These are phyloP conservation scores for Clavaria fumosa DNA, from an alignment of 768 basidiomycete species.

Conservation along the genomic window DNA sequence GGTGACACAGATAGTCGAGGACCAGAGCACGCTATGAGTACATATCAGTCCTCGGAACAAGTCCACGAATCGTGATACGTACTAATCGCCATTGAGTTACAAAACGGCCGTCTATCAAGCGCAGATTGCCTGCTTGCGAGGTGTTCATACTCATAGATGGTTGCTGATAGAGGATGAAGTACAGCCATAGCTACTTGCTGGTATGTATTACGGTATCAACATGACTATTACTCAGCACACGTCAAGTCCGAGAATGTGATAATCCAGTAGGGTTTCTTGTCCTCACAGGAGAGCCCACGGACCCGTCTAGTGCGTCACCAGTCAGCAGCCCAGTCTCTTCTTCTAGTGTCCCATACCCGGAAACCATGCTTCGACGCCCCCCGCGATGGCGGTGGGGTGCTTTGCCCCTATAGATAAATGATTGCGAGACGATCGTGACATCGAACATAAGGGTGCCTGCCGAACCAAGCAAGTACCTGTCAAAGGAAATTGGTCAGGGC, in stretches of 20 bases:
- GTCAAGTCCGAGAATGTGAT: no score
- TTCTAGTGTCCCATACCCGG: conserved; percentile 21
- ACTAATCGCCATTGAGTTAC: no score
- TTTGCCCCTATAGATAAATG: conserved; percentile 53
- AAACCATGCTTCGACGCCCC: conserved; percentile 18
- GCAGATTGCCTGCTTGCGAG: conserved; percentile 1
- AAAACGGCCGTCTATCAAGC: no score
- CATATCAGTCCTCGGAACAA: neutral
- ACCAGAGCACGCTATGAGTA: conserved; percentile 43
- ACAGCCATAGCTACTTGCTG: neutral
- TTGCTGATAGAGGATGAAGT: neutral
- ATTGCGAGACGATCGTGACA: conserved; percentile 78
- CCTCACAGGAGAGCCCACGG: neutral
- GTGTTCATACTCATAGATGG: neutral
- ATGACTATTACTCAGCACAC: no score
- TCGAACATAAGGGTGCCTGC: conserved; percentile 91
- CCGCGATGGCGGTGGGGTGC: conserved; percentile 14
- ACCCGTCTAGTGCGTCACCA: conserved; percentile 17
- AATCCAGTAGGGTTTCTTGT: no score
- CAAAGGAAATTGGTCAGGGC: conserved; percentile 1
- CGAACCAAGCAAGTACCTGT: conserved; percentile 81
- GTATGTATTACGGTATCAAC: neutral
- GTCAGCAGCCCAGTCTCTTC: conserved; percentile 36
- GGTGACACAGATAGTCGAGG: conserved; percentile 63
- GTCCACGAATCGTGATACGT: neutral